Conservation (phyloP, 176 grass and related monocot species). For the Triticum dicoccoides region DNA sequence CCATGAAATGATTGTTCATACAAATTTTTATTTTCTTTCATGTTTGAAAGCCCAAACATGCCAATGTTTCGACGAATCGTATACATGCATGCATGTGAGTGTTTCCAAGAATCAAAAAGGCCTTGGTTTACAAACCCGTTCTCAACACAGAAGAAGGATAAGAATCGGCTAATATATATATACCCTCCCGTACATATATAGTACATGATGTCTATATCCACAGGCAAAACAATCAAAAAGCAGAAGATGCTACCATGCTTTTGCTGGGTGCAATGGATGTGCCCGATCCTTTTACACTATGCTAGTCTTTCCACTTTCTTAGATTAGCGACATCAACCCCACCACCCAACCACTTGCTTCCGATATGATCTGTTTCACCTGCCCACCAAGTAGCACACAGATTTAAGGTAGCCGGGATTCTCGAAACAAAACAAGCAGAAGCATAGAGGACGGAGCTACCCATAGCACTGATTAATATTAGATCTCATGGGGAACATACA, state of each 20-base stretch:
- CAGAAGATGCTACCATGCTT: neutral
- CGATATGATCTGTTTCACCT: neutral
- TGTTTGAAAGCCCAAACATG: too few relatives aligned
- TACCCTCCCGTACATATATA: too few relatives aligned
- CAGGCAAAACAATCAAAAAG: neutral
- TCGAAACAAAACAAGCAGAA: neutral
- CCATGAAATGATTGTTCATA: neutral
- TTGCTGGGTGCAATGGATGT: neutral
- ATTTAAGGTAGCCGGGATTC: neutral
- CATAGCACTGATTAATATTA: neutral
- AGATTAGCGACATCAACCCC: neutral
- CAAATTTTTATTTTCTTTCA: too few relatives aligned
- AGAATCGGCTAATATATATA: too few relatives aligned
- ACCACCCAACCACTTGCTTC: neutral
- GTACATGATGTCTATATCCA: neutral
- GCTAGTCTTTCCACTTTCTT: neutral
- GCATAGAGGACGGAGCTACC: neutral
- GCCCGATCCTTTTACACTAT: neutral
- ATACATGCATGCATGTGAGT: too few relatives aligned
- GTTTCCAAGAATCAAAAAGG: too few relatives aligned
- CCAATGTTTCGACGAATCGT: too few relatives aligned
- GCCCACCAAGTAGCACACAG: neutral
- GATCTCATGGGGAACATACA: neutral
- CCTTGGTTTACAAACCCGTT: too few relatives aligned
- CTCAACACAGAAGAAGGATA: too few relatives aligned